Conservation (phyloP, 73 alveolate genomes). For the Paramecium primaurelia region DNA sequence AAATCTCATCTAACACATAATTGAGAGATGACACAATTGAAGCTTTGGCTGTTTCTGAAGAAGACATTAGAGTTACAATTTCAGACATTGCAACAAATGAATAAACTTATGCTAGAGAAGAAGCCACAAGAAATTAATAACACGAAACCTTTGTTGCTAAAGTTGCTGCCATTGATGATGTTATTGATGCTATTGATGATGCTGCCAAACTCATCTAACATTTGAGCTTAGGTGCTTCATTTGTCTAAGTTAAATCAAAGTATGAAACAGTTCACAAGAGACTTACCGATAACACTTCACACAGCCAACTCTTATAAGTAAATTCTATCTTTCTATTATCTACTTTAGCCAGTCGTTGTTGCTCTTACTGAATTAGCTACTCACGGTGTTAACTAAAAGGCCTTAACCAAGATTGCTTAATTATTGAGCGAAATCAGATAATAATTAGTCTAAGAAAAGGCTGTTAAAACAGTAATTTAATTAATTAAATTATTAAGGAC, state of each 20-base stretch:
- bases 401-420: constrained; percentile 36
- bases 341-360: constrained; percentile 17
- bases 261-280: constrained; percentile 56
- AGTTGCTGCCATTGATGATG: constrained; percentile 50
- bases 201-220: constrained; percentile 59
- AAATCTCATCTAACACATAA: neutral
- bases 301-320: constrained; percentile 47
- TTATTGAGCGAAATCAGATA: constrained; percentile 36
- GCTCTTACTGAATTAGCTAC: constrained; percentile 40
- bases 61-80: constrained; percentile 4
- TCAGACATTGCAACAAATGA: constrained; percentile 42
- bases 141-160: constrained; percentile 40
- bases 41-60: constrained; percentile 42
- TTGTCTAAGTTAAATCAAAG: constrained; percentile 54
- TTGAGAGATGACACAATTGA: constrained; percentile 50
- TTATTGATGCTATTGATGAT: constrained; percentile 60
- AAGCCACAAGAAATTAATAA: constrained; percentile 38
- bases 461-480: neutral
- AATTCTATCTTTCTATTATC: neutral
- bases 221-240: constrained; percentile 55
- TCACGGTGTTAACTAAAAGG: constrained; percentile 52
- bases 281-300: constrained; percentile 42
- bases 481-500: neutral
- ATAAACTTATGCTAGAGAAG: constrained; percentile 39
- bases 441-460: constrained; percentile 11